Base-by-base conservation (phyloP, 108 stramenopile species). In the Nitzschia sp. region DNA sequence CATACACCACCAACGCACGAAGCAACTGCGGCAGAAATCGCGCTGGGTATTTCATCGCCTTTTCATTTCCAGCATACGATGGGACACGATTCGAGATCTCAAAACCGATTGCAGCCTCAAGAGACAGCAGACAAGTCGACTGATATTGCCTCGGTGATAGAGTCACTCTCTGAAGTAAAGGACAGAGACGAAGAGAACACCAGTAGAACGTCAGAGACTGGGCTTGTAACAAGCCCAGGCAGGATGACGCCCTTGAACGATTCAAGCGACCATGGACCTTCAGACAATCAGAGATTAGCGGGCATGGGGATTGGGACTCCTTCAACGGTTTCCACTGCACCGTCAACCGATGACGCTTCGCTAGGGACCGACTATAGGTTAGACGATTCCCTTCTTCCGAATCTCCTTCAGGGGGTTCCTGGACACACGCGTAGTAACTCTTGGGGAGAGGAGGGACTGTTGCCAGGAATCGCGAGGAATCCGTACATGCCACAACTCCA, bases 301-400 rank as follows among this genome's bases (percentile, higher is more conserved):
- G 25, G 38, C 2, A 66, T 55, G 3, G 54, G 63, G 0, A 70
- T 78, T 61, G 59, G 70, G 26, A 82, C 81, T 8, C 82, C 82
- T 25, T 83, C 82, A 27, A 83, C 82, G 2, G 75, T 75, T 11
- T 83, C 82, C n/a, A 83, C 82, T 5, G 82, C 75, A 8, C 73
- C 76, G n/a, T 83, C 82, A 13, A 70, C 77, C 34, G 75, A 72
- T 31, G 73, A 74, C 25, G 82, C 68, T 17, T 75, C 74, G 9
- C 61, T 63, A n/a, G 59, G 58, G 1, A 21, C 67, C 6, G 76
- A 77, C 46, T 66, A 59, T 69, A 77, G 69, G 57, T 47, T 77
- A 24, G 76, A 77, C 26, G 63, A 58, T 49, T 30, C 75, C 13
- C 54, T 51, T 29, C 54, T 59, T n/a, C 59, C 57, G 25, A 59